phyloP scores from a whole-genome alignment of 768 basidiomycete species.

The Rhodotorula taiwanensis region DNA sequence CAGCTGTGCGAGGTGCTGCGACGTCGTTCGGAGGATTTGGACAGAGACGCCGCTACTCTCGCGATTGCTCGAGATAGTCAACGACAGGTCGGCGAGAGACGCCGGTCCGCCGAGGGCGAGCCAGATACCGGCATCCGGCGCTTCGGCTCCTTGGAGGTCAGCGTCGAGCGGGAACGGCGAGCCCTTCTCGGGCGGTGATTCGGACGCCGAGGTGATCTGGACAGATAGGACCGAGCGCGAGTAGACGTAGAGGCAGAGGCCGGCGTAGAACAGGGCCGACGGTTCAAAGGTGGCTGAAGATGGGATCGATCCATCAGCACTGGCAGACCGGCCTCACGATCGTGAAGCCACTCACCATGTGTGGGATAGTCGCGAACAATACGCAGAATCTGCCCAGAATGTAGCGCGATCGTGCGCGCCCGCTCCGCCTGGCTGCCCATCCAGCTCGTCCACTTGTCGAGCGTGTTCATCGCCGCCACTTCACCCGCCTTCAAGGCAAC shows the following conservation, averaged over 20 bases:
- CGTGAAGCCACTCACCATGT: neutral
- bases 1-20: too few relatives aligned
- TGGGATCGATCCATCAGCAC: neutral
- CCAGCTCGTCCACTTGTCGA: neutral
- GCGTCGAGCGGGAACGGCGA: too few relatives aligned
- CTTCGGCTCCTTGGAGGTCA: too few relatives aligned
- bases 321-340: too few relatives aligned
- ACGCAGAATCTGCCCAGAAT: neutral
- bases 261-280: slow-evolving; percentile 2
- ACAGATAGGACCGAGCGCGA: neutral
- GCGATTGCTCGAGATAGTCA: too few relatives aligned
- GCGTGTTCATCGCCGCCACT: neutral
- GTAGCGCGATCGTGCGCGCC: neutral
- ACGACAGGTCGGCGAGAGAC: too few relatives aligned
- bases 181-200: too few relatives aligned
- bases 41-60: too few relatives aligned
- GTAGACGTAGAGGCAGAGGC: slow-evolving; percentile 5
- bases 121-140: too few relatives aligned
- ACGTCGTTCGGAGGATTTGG: too few relatives aligned
- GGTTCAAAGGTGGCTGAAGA: slow-evolving; percentile 1
- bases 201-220: neutral
- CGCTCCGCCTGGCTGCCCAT: neutral
- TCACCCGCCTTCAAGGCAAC: neutral
- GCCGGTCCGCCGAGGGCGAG: too few relatives aligned
- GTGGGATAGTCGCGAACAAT: neutral